Conservation (phyloP, 2,329 filamentous ascomycete genomes). For the Arthrobotrys pseudoclavata region DNA sequence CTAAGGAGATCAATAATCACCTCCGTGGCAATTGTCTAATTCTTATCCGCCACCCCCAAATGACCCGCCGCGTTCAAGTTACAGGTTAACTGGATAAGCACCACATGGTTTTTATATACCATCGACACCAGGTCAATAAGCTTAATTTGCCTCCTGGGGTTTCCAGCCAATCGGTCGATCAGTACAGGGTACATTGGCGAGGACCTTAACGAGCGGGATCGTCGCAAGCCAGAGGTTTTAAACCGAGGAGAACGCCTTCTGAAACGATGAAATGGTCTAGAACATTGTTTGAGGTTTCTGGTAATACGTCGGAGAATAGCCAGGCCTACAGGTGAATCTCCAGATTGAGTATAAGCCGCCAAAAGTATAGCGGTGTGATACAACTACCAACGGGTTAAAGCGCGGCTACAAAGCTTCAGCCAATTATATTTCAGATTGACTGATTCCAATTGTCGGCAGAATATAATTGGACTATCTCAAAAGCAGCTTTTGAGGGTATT, state of each 20-base stretch:
- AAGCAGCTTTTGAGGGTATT: not conserved
- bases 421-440: not conserved
- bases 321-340: not conserved
- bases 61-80: too few species aligned
- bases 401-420: not conserved
- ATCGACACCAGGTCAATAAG: not conserved
- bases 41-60: too few species aligned
- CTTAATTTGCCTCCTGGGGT: not conserved
- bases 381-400: not conserved
- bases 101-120: conserved; percentile 5
- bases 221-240: not conserved
- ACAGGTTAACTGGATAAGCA: not conserved
- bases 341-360: not conserved
- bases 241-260: not conserved
- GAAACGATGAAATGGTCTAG: conserved; percentile 8
- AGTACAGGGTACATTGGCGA: not conserved
- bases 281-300: not conserved
- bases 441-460: not conserved
- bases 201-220: not conserved
- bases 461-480: not conserved
- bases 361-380: not conserved
- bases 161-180: not conserved
- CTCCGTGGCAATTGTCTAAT: too few species aligned
- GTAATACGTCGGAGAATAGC: not conserved
- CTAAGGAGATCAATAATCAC: too few species aligned